These are phyloP conservation scores for Acacia acuminata DNA, from an alignment of 306 rosid genomes.

Conservation along the genomic window DNA sequence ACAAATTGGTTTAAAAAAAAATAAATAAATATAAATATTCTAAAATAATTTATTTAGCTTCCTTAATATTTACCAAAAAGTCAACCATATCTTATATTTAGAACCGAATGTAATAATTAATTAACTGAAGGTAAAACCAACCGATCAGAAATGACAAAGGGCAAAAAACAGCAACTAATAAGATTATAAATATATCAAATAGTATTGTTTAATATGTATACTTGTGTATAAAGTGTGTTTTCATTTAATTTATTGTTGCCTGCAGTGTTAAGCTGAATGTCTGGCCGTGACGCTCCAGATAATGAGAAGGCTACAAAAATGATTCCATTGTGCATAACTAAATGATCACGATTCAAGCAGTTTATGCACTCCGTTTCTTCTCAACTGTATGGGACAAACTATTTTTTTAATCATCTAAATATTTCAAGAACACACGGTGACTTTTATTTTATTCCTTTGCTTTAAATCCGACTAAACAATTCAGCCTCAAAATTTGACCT, in stretches of 20 bases:
- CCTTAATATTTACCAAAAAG: too few relatives aligned
- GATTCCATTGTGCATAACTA: conserved; percentile 7
- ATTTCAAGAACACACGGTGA: not conserved
- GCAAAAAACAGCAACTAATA: too few relatives aligned
- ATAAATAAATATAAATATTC: too few relatives aligned
- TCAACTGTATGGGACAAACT: not conserved
- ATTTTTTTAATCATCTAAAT: not conserved
- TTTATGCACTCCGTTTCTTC: not conserved
- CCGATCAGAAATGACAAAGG: too few relatives aligned
- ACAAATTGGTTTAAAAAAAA: too few relatives aligned
- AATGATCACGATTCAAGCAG: not conserved
- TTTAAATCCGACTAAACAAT: not conserved
- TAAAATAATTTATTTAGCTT: too few relatives aligned
- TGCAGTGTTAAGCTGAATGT: not conserved
- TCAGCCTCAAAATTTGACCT: not conserved
- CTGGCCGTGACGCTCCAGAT: not conserved
- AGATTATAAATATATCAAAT: too few relatives aligned
- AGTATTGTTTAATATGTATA: too few relatives aligned
- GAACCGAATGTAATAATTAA: too few relatives aligned
- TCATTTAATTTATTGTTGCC: not conserved
- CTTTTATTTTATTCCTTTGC: not conserved
- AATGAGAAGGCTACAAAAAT: conserved; percentile 1
- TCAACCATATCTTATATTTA: too few relatives aligned
- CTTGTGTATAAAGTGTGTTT: too few relatives aligned
- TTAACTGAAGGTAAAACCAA: too few relatives aligned